These are phyloP conservation scores for Piper betle DNA, from an alignment of 164 flowering plant species.

Conservation along the genomic window DNA sequence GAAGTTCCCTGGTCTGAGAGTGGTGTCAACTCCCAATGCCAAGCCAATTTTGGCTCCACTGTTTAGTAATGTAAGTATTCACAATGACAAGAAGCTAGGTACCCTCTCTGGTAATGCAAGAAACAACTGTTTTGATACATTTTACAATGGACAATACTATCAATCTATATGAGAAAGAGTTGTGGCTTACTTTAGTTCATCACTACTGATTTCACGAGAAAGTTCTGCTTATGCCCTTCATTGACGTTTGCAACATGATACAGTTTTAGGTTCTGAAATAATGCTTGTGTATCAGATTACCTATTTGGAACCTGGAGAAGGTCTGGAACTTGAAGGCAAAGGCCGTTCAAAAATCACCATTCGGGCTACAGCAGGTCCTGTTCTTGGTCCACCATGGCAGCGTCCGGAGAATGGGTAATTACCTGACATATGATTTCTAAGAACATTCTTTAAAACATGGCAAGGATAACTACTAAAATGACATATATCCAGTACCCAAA, in stretches of 20 bases:
- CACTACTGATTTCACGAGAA: background rate
- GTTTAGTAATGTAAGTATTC: slow-evolving; percentile 50
- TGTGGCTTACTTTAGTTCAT: too few species aligned
- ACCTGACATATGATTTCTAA: background rate
- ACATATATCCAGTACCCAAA: too few species aligned
- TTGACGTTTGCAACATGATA: background rate
- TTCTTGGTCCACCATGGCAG: slow-evolving; percentile 98
- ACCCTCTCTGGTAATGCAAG: background rate
- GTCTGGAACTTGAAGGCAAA: slow-evolving; percentile 37
- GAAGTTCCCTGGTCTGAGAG: slow-evolving; percentile 48
- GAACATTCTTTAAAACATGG: too few species aligned
- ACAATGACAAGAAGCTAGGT: too few species aligned
- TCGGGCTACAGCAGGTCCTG: slow-evolving; percentile 77
- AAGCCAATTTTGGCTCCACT: slow-evolving; percentile 58
- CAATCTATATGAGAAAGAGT: too few species aligned
- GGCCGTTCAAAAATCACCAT: slow-evolving; percentile 44
- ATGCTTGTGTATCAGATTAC: slow-evolving; percentile 32
- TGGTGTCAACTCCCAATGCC: slow-evolving; percentile 88
- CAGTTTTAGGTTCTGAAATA: background rate
- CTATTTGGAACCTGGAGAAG: slow-evolving; percentile 81
- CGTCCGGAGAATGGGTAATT: slow-evolving; percentile 86
- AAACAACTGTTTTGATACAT: too few species aligned
- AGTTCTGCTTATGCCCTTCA: background rate
- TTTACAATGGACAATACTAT: too few species aligned
- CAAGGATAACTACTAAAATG: too few species aligned